Evolutionary conservation across 257 asterid species (phyloP).

Genomic region (Echites panduratus): DNA sequence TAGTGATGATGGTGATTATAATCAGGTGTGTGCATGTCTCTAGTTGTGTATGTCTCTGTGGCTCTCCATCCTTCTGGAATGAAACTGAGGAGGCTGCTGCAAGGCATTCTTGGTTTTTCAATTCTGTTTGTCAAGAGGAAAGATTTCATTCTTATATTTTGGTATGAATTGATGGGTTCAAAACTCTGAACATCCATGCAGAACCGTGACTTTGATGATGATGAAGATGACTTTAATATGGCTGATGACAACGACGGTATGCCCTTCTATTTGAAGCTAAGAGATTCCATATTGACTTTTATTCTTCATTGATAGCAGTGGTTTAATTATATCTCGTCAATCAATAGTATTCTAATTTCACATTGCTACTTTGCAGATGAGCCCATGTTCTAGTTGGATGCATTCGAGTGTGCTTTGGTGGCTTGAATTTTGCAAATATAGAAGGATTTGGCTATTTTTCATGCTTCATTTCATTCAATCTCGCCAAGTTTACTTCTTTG

Average conservation of each 20-base stretch:
- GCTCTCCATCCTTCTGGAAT: neutral
- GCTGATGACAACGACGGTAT: constrained; percentile 47
- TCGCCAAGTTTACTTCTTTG: neutral
- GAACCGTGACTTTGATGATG: constrained; percentile 60
- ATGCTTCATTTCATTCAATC: neutral
- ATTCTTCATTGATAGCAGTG: neutral
- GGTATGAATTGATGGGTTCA: constrained; percentile 1
- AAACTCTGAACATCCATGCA: constrained; percentile 21
- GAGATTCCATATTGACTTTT: neutral
- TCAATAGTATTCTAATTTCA: neutral
- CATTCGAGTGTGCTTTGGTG: neutral
- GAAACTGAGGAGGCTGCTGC: neutral
- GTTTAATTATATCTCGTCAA: neutral
- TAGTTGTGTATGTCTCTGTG: neutral
- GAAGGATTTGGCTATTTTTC: too few species aligned
- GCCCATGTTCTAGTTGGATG: constrained; percentile 2
- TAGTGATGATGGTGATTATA: constrained; percentile 63
- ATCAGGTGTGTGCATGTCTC: constrained; percentile 32
- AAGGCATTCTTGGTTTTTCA: neutral
- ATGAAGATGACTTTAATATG: constrained; percentile 68
- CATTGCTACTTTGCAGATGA: constrained; percentile 18
- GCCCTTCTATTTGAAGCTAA: neutral
- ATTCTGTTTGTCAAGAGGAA: neutral
- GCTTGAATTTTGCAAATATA: constrained; percentile 1
- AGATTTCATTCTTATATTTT: neutral